phyloP scores from a whole-genome alignment of 495 filamentous ascomycete genomes.

The Eremomyces bilateralis region DNA sequence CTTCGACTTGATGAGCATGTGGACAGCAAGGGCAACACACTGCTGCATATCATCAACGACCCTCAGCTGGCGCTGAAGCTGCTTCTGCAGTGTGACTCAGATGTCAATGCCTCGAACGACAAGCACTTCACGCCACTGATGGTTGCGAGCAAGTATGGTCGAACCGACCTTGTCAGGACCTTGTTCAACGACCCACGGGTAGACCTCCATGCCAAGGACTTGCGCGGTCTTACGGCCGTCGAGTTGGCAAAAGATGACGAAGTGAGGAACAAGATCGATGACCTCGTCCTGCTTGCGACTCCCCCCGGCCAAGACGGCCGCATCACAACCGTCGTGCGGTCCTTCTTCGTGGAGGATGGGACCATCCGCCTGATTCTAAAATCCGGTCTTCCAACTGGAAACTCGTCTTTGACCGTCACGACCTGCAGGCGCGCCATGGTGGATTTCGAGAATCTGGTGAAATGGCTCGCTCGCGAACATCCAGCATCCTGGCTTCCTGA shows the following conservation, averaged over 20 bases:
- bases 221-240: conserved; percentile 79
- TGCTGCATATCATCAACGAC: conserved; percentile 84
- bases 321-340: conserved; percentile 84
- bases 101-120: conserved; percentile 91
- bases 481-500: conserved; percentile 87
- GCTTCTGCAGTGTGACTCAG: conserved; percentile 63
- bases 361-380: conserved; percentile 86
- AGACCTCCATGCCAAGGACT: conserved; percentile 63
- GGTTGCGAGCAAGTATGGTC: conserved; percentile 97
- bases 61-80: conserved; percentile 53
- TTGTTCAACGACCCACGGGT: conserved; percentile 75
- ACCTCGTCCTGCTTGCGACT: conserved; percentile 65
- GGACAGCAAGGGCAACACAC: conserved; percentile 78
- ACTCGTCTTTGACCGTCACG: conserved; percentile 62
- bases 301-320: conserved; percentile 46
- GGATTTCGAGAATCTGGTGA: conserved; percentile 82
- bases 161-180: conserved; percentile 75
- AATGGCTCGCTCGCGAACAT: conserved; percentile 75
- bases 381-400: conserved; percentile 54
- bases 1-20: conserved; percentile 87
- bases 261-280: conserved; percentile 86
- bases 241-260: conserved; percentile 98
- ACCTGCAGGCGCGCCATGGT: conserved; percentile 75
- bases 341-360: conserved; percentile 93
- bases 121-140: conserved; percentile 89